These are phyloP conservation scores for Xylaria sp. DNA, from an alignment of 2,329 filamentous ascomycete genomes.

Conservation along the genomic window DNA sequence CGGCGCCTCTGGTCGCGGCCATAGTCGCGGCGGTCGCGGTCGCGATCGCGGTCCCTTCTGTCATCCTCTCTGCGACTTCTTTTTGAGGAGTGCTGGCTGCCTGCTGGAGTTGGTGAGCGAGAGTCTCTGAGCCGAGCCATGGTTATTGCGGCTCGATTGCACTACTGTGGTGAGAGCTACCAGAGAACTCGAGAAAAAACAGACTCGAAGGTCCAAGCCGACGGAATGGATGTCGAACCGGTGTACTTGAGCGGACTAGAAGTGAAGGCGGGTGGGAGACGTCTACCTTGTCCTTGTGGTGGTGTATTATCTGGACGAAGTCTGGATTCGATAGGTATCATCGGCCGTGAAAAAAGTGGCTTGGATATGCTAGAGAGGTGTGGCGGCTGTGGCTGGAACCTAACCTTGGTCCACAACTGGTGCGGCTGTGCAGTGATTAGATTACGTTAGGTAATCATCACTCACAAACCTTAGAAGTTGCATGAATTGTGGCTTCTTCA, in stretches of 20 bases:
- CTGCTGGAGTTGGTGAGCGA: constrained; percentile 94
- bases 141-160: constrained; percentile 49
- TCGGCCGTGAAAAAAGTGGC: constrained; percentile 5
- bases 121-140: constrained; percentile 74
- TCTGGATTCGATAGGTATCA: background rate
- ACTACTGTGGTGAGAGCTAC: constrained; percentile 52
- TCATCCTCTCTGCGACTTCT: constrained; percentile 71
- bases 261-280: constrained; percentile 13
- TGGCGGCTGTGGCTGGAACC: background rate
- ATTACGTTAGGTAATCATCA: background rate
- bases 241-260: constrained; percentile 17
- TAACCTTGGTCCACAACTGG: background rate
- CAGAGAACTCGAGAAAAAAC: constrained; percentile 47
- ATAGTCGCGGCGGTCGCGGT: constrained; percentile 58
- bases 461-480: too few relatives aligned
- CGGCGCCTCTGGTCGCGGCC: constrained; percentile 58
- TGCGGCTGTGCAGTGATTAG: background rate
- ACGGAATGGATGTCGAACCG: constrained; percentile 30
- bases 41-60: constrained; percentile 63
- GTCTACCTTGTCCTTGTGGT: constrained; percentile 11
- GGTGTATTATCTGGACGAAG: background rate
- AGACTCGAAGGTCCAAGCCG: constrained; percentile 41
- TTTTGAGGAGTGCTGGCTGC: constrained; percentile 80
- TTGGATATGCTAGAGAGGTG: background rate
- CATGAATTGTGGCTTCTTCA: too few relatives aligned